Evolutionary conservation across 164 flowering plant species (phyloP), one percentile per base, ranked within the genome.

Genomic region (Umbellularia californica): DNA sequence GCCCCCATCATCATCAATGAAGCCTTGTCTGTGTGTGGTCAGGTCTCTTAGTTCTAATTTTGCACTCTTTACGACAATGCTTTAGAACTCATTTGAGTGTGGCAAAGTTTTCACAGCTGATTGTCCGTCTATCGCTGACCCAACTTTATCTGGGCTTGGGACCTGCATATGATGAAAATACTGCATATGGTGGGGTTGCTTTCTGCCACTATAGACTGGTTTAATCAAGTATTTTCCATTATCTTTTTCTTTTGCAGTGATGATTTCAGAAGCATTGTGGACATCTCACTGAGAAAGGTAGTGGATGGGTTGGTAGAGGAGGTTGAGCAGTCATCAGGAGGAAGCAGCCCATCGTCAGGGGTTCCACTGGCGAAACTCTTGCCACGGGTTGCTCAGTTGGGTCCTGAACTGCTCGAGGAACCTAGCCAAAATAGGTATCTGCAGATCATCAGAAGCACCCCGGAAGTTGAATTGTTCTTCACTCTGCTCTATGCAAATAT

Each of bases 391-490:
- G 87, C 90, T 0, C 88, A 85, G 67, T 80, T 85, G 80, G 78
- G 88, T 63, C 80, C 87, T 0, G 20, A 71, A 4, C 82, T 92
- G 35, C 85, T 93, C 11, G 89, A 84, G 55, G 93, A 93, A 72
- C 86, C 96, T 51, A 82, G 79, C 76, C 79, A 77, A 64, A 87
- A 88, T 75, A 81, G 76, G 71, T 90, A 81, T 74, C 78, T 95
- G 76, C 81, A 85, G 58, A 75, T 77, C 41, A 85, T 93, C 77
- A 68, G 70, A 65, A 79, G 64, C 62, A 73, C 90, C 20, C 95
- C 88, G 5, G 96, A 90, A 78, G 96, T 92, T 30, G 92, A 90
- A 77, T 72, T 87, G 28, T 95, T 95, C 78, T 95, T 85, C 84
- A 90, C 97, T 5, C 87, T 93, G 71, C 87, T 95, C 20, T 93